A percentile compares a stretch with the other conserved stretches of the same genome.
Conservation (phyloP, 352 stramenopile genomes). For the Globisporangium megalacanthum region DNA sequence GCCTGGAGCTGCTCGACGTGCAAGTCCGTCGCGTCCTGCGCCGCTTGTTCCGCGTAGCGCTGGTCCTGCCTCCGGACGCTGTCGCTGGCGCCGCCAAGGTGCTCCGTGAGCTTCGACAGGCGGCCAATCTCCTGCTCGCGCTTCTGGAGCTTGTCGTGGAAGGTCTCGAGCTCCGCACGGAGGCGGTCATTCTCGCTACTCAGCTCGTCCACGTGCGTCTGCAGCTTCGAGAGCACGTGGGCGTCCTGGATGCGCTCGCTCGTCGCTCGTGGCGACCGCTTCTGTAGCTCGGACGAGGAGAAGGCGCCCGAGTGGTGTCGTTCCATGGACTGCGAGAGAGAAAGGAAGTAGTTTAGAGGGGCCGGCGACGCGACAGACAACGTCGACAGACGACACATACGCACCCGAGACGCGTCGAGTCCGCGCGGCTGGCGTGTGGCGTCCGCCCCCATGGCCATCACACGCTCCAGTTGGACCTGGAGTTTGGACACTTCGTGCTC, state of each 20-base stretch:
- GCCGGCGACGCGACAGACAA: not conserved
- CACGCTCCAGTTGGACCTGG: conserved; percentile 53
- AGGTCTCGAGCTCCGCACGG: conserved; percentile 25
- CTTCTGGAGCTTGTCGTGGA: conserved; percentile 50
- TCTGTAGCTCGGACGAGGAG: conserved; percentile 4
- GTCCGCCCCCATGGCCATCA: conserved; percentile 29
- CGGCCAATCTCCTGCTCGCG: conserved; percentile 69
- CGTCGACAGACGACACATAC: not conserved
- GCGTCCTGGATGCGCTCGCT: conserved; percentile 14
- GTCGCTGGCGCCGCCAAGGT: conserved; percentile 20
- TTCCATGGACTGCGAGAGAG: conserved; percentile 22
- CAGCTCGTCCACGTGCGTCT: conserved; percentile 38
- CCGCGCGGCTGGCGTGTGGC: conserved; percentile 10
- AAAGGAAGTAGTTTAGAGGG: not conserved
- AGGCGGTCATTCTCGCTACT: conserved; percentile 43
- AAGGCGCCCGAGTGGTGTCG: conserved; percentile 18
- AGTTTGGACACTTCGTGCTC: conserved; percentile 61
- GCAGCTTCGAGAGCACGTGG: conserved; percentile 36
- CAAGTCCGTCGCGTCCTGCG: conserved; percentile 42
- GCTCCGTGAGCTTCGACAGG: conserved; percentile 42
- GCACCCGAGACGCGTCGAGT: conserved; percentile 7
- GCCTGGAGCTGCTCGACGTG: conserved; percentile 64
- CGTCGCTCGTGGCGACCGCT: not conserved
- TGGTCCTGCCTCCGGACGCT: conserved; percentile 32
- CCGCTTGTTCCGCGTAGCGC: conserved; percentile 21